Base-by-base conservation (phyloP, 2,329 filamentous ascomycete genomes). In the Arachnomyces sp. region DNA sequence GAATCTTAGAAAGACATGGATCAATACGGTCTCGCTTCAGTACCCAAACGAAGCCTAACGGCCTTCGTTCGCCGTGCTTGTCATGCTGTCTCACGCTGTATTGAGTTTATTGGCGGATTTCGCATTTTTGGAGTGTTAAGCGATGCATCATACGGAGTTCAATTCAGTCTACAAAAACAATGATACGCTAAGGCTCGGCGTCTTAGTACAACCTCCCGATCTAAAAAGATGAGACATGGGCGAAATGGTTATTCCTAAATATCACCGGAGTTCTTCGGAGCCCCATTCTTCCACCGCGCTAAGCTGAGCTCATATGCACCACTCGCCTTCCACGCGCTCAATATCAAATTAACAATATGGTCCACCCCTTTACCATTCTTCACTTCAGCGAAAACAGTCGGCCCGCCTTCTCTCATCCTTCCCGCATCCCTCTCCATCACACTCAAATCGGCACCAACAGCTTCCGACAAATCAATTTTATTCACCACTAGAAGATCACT, bases 351-450 rank as follows among this genome's bases (percentile, higher is more conserved):
- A 12, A 94, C 78, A 57, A 96, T 95, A 60, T 92, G 82, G 45
- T 88, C 77, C 6, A 96, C 79, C 2, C 80, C 87, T 45, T 88
- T 82, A 2, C 81, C 80, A 65, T 88, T 83, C 78, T 96, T 98
- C n/a, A 98, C 89, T 68, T 94, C 87, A 0, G 89, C 90, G 60
- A 96, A 95, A 3, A 98, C 85, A 0, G 90, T 95, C 4, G 92
- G 92, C 0, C 92, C 92, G 2, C 88, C 90, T 65, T 96, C 90
- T 38, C 92, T 76, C 78, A 98, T 98, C 74, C 89, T 90, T 53
- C 86, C 75, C 11, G 89, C 84, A 66, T 96, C 92, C 42, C 88
- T 71, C 68, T 96, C 92, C 92, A 98, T 98, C 32, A 98, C 86
- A 14, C 68, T 75, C 51, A 98, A 61, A 63, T 96, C 92, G 0